Evolutionary conservation across 257 asterid genomes (phyloP), one percentile per base, ranked within the genome.

Genomic region (Przewalskia tangutica): DNA sequence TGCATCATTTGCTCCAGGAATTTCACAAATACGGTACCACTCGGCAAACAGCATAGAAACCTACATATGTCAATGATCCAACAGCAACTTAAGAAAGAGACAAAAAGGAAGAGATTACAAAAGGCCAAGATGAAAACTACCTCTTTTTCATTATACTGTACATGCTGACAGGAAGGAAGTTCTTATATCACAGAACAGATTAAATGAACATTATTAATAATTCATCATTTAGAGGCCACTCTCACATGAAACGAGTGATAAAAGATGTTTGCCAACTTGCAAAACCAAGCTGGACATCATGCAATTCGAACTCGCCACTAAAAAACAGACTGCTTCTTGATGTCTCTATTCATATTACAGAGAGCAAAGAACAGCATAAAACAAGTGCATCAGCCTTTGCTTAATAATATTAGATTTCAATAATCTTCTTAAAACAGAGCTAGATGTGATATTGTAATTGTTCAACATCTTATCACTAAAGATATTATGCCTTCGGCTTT

Each of bases 1-100:
- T 66, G 90, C 85, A 85, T 96, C 98, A 84, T 90, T 96, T 75
- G 90, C 88, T 82, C 94, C 97, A 79, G 97, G 96, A 85, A 87
- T 91, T 87, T 93, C 98, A 88, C 97, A 94, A 76, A 96, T 86
- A 84, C 90, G 89, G 87, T 87, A 94, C 99, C 98, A 96, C 1
- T 96, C 97, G 60, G 89, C 90, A 85, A 96, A 96, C 83, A 96
- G 84, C 87, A 58, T 86, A 12, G 92, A 80, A 16, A 93, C 98
- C 99, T 96, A 88, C 48, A 56, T 16, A 82, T 55, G 81, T 58
- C 67, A 56, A 13, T 80, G 70, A 58, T 32, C 58, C 80, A 42
- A 55, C 42, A n/a, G 56, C 55, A 16, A 4, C 55, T 36, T 20
- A 65, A 7, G 64, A 27, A 51, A 76, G 27, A 64, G 80, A 77